These are phyloP conservation scores for Apiotrichum gamsii DNA, from an alignment of 1,284 basidiomycete species.

Conservation along the genomic window DNA sequence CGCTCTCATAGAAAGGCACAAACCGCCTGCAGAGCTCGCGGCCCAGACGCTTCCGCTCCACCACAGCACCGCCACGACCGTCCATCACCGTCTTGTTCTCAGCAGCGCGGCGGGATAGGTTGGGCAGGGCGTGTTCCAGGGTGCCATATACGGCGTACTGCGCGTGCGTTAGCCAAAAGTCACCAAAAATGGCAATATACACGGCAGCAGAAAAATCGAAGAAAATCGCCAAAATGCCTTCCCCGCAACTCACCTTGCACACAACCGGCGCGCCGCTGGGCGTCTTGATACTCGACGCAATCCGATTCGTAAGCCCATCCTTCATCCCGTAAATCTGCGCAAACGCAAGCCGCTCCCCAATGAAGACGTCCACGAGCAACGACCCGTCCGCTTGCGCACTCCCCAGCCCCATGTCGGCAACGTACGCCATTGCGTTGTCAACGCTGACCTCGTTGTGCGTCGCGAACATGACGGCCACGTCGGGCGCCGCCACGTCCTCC, in stretches of 20 bases:
- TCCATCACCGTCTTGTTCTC: constrained; percentile 1
- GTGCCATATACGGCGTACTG: not conserved
- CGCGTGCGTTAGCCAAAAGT: too few relatives aligned
- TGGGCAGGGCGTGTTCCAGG: not conserved
- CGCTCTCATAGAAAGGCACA: not conserved
- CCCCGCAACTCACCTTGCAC: not conserved
- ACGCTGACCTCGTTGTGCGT: constrained; percentile 5
- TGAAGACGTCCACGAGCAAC: not conserved
- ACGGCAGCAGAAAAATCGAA: too few relatives aligned
- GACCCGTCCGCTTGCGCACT: not conserved
- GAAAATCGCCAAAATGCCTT: too few relatives aligned
- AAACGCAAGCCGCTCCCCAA: not conserved
- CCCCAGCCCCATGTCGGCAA: not conserved
- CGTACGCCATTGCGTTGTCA: not conserved
- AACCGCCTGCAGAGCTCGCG: not conserved
- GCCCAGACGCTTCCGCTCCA: not conserved
- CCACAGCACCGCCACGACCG: too few relatives aligned
- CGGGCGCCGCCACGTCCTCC: not conserved
- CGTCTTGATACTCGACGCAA: not conserved
- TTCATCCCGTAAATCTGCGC: constrained; percentile 6
- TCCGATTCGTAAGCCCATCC: constrained; percentile 4
- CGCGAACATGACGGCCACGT: constrained; percentile 2
- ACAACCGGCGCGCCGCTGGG: not conserved
- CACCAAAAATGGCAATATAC: too few relatives aligned
- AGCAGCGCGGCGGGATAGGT: not conserved